A percentile compares a stretch with the other conserved stretches of the same genome.
phyloP scores from a whole-genome alignment of 768 basidiomycete species.

The Psilocybe tampanensis region DNA sequence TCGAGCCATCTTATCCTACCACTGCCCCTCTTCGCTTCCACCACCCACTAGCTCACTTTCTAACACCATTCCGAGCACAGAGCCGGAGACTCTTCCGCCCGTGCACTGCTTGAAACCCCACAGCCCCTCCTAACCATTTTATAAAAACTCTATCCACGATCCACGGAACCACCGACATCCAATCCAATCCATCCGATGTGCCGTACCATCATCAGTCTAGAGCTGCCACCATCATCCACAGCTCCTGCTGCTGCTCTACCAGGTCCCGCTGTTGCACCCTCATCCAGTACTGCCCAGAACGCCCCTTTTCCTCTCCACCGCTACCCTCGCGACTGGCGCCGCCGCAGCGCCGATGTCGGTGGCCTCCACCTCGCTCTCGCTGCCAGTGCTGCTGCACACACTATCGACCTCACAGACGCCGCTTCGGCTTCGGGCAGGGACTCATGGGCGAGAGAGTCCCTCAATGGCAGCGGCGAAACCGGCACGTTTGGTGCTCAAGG shows the following conservation, averaged over 20 bases:
- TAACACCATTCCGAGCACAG: neutral
- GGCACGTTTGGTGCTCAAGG: slow-evolving; percentile 56
- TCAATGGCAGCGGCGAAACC: neutral
- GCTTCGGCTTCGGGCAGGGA: neutral
- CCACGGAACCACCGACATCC: slow-evolving; percentile 10
- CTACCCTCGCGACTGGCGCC: slow-evolving; percentile 29
- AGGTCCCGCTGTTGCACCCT: neutral
- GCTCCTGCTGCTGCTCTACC: neutral
- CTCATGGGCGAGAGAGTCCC: neutral
- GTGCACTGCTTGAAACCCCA: slow-evolving; percentile 9
- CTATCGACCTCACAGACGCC: neutral
- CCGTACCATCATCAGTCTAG: neutral
- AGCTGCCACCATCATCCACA: slow-evolving; percentile 1
- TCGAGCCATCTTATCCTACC: too few species aligned
- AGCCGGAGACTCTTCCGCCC: neutral
- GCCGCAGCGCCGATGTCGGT: slow-evolving; percentile 88
- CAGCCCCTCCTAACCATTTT: neutral
- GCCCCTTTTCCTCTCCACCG: neutral
- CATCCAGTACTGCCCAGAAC: neutral
- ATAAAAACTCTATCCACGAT: too few species aligned
- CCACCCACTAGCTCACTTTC: neutral
- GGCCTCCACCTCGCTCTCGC: slow-evolving; percentile 81
- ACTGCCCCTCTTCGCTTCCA: neutral
- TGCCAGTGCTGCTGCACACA: slow-evolving; percentile 38
- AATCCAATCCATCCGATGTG: neutral